Evolutionary conservation across 345 rosid species (phyloP).

Genomic region (Luvunga scandens): DNA sequence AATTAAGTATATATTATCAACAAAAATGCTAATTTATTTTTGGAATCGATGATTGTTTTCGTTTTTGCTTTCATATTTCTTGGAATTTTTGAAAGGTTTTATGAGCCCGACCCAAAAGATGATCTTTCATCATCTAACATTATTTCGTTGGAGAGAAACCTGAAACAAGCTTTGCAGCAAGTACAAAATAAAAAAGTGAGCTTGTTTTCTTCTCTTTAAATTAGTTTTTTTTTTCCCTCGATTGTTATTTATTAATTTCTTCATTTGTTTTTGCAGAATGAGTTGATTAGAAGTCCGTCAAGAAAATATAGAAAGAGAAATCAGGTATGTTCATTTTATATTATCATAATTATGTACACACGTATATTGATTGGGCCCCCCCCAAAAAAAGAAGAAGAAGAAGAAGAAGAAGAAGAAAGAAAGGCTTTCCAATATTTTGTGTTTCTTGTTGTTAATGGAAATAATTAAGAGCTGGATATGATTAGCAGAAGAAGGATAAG

Average conservation of each 20-base stretch:
- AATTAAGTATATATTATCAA: background rate
- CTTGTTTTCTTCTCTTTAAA: background rate
- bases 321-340: background rate
- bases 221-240: background rate
- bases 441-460: no score
- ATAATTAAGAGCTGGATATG: no score
- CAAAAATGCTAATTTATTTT: no score
- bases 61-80: background rate
- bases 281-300: background rate
- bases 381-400: no score
- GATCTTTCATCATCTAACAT: slow-evolving; percentile 9
- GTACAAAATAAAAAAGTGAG: slow-evolving; percentile 10
- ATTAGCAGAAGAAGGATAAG: no score
- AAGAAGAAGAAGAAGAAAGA: no score
- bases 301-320: background rate
- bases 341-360: no score
- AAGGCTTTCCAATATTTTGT: no score
- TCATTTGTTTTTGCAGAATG: slow-evolving; percentile 1
- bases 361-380: no score
- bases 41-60: background rate
- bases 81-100: slow-evolving; percentile 3
- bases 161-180: background rate
- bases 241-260: background rate
- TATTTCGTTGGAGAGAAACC: slow-evolving; percentile 11
- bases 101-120: slow-evolving; percentile 2